Conservation (phyloP, 345 rosid species). For the Rhizophora mangle region DNA sequence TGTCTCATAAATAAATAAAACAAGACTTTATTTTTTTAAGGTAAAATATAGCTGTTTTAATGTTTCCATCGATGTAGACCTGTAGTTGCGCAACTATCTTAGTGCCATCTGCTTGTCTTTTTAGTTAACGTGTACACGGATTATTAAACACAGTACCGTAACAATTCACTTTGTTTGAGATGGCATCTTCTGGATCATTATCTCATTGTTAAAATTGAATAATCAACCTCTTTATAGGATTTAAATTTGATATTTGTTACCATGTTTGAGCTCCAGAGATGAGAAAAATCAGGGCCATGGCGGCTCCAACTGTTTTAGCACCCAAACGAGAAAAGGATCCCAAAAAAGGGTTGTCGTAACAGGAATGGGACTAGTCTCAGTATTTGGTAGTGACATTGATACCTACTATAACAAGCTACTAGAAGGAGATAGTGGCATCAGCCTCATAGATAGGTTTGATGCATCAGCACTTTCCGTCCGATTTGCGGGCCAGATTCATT, state of each 20-base stretch:
- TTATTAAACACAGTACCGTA: neutral
- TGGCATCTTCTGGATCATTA: neutral
- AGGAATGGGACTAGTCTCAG: conserved; percentile 67
- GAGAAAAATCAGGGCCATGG: conserved; percentile 45
- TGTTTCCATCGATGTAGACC: no score
- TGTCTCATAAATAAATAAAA: no score
- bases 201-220: neutral
- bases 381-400: conserved; percentile 46
- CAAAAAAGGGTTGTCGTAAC: conserved; percentile 54
- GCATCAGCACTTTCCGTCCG: conserved; percentile 51
- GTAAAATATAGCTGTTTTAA: no score
- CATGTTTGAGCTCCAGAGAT: conserved; percentile 35
- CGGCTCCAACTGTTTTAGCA: conserved; percentile 40
- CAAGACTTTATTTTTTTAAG: no score
- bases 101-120: no score
- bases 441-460: conserved; percentile 56
- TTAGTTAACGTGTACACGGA: neutral
- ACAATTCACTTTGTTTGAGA: neutral
- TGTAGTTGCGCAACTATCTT: no score
- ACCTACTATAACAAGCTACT: conserved; percentile 50
- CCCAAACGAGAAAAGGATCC: conserved; percentile 52
- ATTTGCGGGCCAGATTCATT: conserved; percentile 61
- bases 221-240: neutral
- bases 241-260: conserved; percentile 2
- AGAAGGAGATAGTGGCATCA: conserved; percentile 66